Evolutionary conservation across 202 grass and related monocot species (phyloP).

Genomic region (Setaria italica): DNA sequence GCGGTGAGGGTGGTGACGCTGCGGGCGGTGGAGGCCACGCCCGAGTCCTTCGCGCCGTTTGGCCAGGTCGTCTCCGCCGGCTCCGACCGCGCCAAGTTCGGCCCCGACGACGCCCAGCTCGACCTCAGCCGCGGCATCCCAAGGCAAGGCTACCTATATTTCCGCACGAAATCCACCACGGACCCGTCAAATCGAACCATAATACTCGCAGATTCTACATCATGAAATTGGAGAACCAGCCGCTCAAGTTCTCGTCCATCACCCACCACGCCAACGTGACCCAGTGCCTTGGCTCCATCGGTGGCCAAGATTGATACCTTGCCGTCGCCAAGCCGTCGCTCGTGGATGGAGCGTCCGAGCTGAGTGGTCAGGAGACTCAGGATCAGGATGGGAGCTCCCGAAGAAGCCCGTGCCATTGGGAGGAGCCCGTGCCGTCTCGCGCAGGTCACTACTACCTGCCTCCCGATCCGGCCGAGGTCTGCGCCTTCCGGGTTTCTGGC

Average conservation of each 20-base stretch:
- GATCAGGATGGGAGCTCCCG: constrained; percentile 28
- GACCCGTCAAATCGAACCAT: background rate
- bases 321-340: constrained; percentile 78
- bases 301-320: constrained; percentile 84
- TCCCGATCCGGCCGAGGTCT: constrained; percentile 75
- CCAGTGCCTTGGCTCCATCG: constrained; percentile 89
- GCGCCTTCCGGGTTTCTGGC: constrained; percentile 76
- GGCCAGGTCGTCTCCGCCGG: constrained; percentile 82
- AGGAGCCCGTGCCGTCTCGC: constrained; percentile 44
- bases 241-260: constrained; percentile 68
- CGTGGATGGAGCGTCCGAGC: constrained; percentile 50
- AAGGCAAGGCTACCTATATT: constrained; percentile 37
- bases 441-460: constrained; percentile 70
- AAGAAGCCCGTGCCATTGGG: constrained; percentile 34
- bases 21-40: constrained; percentile 75
- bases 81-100: constrained; percentile 70
- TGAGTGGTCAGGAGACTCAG: constrained; percentile 13
- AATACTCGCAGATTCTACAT: constrained; percentile 75
- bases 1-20: constrained; percentile 54
- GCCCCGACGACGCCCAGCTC: constrained; percentile 84
- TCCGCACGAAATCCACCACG: background rate
- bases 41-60: constrained; percentile 80
- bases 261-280: constrained; percentile 94
- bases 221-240: constrained; percentile 65
- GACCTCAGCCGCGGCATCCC: constrained; percentile 89